Percentiles rank a stretch among this genome's conserved stretches.
phyloP scores from a whole-genome alignment of 495 filamentous ascomycete species.

The Bombardia bombarda region DNA sequence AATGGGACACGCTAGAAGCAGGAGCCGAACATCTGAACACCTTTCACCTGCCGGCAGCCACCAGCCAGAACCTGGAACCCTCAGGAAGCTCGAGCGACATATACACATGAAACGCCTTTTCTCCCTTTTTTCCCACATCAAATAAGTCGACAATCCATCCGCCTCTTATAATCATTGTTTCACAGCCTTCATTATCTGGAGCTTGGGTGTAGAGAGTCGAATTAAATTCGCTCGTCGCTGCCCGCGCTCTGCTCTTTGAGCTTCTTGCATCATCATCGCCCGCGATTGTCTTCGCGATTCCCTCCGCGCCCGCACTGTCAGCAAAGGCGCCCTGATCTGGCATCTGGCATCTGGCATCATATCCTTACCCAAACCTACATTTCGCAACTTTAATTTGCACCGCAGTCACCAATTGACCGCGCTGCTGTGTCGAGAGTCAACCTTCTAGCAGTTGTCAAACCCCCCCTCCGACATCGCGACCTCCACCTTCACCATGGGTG shows the following conservation, averaged over 20 bases:
- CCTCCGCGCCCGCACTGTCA: too few species aligned
- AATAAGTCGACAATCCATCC: background rate
- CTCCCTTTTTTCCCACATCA: background rate
- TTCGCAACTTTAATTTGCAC: too few species aligned
- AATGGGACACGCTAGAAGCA: constrained; percentile 10
- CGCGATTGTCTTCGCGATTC: too few species aligned
- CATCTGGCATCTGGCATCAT: too few species aligned
- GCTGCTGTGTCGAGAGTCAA: background rate
- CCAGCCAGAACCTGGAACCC: constrained; percentile 2
- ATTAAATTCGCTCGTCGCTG: constrained; percentile 3
- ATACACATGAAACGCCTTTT: too few species aligned
- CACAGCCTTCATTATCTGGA: background rate
- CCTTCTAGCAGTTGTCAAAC: background rate
- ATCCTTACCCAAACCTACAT: too few species aligned
- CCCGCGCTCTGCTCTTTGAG: constrained; percentile 1
- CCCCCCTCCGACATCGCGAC: background rate
- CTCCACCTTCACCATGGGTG: constrained; percentile 28
- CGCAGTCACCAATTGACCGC: background rate
- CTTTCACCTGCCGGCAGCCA: constrained; percentile 21
- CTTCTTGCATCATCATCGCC: constrained; percentile 6
- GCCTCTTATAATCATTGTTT: background rate
- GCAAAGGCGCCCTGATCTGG: too few species aligned
- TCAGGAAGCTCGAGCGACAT: background rate
- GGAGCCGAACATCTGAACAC: constrained; percentile 27
- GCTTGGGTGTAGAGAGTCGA: background rate